Conservation (phyloP, 441 rosid genomes). For the Gossypium schwendimanii region DNA sequence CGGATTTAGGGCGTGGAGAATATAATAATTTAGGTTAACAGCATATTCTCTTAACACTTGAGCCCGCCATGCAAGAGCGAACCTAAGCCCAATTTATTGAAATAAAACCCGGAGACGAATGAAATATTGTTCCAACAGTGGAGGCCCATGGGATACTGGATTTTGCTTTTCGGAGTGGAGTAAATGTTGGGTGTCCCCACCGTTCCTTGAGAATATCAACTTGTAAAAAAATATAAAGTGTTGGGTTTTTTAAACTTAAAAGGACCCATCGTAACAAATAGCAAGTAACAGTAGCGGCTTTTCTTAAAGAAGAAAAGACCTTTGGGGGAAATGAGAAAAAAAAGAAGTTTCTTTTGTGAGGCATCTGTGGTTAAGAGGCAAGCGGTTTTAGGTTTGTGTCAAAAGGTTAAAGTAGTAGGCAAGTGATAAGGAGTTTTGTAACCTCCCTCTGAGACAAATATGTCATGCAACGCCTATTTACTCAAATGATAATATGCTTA, state of each 20-base stretch:
- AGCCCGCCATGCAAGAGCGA: background rate
- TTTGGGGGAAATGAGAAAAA: background rate
- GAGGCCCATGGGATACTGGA: background rate
- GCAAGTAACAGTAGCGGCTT: background rate
- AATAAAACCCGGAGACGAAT: background rate
- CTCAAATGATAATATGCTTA: background rate
- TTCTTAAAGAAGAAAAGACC: background rate
- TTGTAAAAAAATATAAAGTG: no score
- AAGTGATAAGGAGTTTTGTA: background rate
- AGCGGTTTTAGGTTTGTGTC: background rate
- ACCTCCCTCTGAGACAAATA: conserved; percentile 6
- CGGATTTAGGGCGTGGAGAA: background rate
- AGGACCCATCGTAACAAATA: no score
- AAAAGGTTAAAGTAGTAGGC: background rate
- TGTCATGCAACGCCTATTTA: conserved; percentile 3
- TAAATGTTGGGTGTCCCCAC: background rate
- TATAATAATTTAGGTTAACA: background rate
- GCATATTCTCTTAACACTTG: background rate
- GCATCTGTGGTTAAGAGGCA: background rate
- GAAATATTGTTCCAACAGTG: background rate
- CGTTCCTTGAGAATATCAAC: no score
- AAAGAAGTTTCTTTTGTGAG: background rate
- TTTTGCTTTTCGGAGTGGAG: background rate
- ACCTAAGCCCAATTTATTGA: background rate
- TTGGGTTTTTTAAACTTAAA: background rate